Conservation (phyloP, 805 yeast species). For the Wickerhamomyces hampshirensis region DNA sequence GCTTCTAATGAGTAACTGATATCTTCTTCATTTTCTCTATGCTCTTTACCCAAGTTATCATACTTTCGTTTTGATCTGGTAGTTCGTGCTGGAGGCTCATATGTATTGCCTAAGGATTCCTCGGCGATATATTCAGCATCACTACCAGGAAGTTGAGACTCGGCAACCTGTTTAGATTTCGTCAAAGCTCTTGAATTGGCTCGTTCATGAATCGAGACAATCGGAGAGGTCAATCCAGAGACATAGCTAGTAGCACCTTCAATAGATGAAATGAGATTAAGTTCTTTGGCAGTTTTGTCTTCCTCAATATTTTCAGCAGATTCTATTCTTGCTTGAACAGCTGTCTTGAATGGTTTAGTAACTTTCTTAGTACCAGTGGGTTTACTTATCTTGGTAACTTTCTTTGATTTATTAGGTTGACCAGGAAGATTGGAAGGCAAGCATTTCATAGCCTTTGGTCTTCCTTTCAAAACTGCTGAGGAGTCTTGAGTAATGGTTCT, state of each 20-base stretch:
- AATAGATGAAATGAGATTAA: slow-evolving; percentile 6
- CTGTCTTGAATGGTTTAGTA: slow-evolving; percentile 1
- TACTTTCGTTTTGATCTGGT: not conserved
- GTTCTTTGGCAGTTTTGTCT: slow-evolving; percentile 1
- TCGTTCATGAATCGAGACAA: slow-evolving; percentile 5
- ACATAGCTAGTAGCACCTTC: slow-evolving; percentile 6
- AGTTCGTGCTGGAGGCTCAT: not conserved
- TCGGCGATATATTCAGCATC: not conserved
- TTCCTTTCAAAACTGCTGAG: not conserved
- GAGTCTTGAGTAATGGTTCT: not conserved
- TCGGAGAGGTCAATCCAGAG: slow-evolving; percentile 17
- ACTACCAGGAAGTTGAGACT: not conserved
- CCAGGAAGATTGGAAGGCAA: not conserved
- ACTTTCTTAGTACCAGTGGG: not conserved
- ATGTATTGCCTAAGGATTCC: no score
- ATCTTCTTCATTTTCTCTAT: no score
- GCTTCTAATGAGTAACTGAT: no score
- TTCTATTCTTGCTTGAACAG: slow-evolving; percentile 11
- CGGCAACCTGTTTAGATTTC: not conserved
- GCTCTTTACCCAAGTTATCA: not conserved
- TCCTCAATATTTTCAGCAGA: slow-evolving; percentile 1
- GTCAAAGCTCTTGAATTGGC: slow-evolving; percentile 4
- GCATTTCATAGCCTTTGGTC: slow-evolving; percentile 4
- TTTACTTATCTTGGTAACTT: not conserved
- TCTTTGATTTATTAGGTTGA: not conserved